Evolutionary conservation across 225 moss, liverwort and hornwort genomes (phyloP), one percentile per base, ranked within the genome.

Genomic region (Bryoerythrophyllum caledonicum): DNA sequence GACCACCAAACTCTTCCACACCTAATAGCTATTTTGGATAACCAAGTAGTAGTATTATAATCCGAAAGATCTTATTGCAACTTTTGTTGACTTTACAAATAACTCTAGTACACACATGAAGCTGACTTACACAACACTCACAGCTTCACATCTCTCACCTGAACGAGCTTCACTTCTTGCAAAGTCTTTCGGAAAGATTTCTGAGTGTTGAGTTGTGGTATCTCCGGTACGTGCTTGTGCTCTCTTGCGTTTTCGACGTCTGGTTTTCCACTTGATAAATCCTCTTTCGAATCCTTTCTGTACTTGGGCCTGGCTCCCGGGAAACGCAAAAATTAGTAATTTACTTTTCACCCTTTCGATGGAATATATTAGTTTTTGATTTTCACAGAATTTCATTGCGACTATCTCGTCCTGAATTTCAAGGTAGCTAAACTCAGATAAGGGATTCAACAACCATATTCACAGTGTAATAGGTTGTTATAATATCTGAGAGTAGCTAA

Each of bases 141-240:
- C 44, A 65, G 3, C 60, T 4, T 38, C 38, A 38, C 38, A 38
- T 2, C 51, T 67, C 69, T 84, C 78, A 95, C 95, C 91, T 95
- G 95, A 65, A 95, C 87, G 55, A 95, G 63, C 65, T 95, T 95
- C 70, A 95, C 87, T 83, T 95, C 93, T 71, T 90, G 90, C 67
- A 95, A n/a, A 26, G 87, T 74, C 25, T 89, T 82, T 63, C 82
- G 82, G 35, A 95, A 76, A 12, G 95, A 93, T 60, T 90, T 90
- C 69, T 93, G 91, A 67, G 78, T 74, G 51, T 68, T 77, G 8
- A 87, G 63, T 23, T 77, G 70, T 27, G 84, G 48, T 27, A 67
- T 80, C 25, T 81, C 74, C 44, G 38, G 74, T 27, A 20, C 41
- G 41, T 57, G 65, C 20, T 68, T 78, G 12, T 4, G 78, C 63